These are phyloP conservation scores for Panellus pusillus DNA, from an alignment of 768 basidiomycete genomes.

Conservation along the genomic window DNA sequence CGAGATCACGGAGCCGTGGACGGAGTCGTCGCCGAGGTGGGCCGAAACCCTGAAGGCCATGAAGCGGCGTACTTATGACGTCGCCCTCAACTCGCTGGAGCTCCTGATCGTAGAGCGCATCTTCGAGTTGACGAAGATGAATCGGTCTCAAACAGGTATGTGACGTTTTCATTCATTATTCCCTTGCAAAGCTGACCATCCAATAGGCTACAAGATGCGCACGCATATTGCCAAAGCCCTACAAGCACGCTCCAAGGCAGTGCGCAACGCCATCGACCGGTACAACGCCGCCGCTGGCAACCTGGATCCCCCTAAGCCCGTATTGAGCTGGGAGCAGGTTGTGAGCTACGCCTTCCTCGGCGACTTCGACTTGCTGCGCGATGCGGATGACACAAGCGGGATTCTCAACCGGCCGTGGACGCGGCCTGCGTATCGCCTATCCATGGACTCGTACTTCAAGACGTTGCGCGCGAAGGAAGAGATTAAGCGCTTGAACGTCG, in stretches of 20 bases:
- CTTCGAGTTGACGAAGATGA: constrained; percentile 26
- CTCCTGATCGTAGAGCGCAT: constrained; percentile 15
- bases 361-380: constrained; percentile 24
- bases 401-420: constrained; percentile 14
- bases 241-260: constrained; percentile 20
- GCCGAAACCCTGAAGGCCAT: neutral
- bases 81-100: constrained; percentile 16
- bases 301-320: constrained; percentile 7
- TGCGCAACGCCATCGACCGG: constrained; percentile 17
- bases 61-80: constrained; percentile 5
- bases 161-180: neutral
- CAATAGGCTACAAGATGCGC: constrained; percentile 21
- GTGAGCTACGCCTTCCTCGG: constrained; percentile 25
- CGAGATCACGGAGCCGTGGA: constrained; percentile 9
- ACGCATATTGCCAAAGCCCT: constrained; percentile 25
- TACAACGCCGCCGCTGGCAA: constrained; percentile 20
- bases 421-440: constrained; percentile 9
- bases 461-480: constrained; percentile 25
- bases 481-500: constrained; percentile 23
- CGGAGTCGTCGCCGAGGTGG: constrained; percentile 15
- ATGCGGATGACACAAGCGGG: neutral
- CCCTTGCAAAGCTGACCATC: neutral
- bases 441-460: constrained; percentile 22
- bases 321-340: constrained; percentile 24
- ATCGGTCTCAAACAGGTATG: constrained; percentile 20